Percentiles rank a stretch among this genome's conserved stretches.
Conservation (phyloP, 2,329 filamentous ascomycete genomes). For the Cladorrhinum sp. region DNA sequence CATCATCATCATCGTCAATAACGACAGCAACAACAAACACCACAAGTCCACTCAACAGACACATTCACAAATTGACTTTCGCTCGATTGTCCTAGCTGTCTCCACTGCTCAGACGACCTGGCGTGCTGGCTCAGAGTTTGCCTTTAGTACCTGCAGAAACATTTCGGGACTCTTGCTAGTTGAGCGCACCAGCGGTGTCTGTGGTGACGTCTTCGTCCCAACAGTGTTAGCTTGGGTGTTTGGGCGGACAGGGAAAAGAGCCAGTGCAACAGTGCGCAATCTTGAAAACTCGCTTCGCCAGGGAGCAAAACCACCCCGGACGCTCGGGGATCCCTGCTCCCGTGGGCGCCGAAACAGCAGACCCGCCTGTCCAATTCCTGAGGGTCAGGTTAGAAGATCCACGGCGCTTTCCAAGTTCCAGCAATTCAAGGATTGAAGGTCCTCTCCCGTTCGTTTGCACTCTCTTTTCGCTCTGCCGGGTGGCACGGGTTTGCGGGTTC, state of each 20-base stretch:
- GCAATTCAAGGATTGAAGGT: not conserved
- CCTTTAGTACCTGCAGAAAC: not conserved
- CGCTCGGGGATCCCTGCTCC: constrained; percentile 10
- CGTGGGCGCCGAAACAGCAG: constrained; percentile 8
- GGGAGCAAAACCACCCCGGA: not conserved
- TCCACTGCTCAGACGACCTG: not conserved
- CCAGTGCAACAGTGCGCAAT: not conserved
- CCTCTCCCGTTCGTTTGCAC: not conserved
- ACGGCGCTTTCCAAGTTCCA: not conserved
- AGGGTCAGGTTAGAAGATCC: not conserved
- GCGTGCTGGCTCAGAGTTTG: not conserved
- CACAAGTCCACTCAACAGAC: not conserved
- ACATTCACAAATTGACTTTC: constrained; percentile 1
- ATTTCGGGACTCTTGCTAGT: no score
- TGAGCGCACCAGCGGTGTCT: not conserved
- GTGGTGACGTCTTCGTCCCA: not conserved
- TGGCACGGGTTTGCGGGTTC: not conserved
- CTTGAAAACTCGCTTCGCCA: not conserved
- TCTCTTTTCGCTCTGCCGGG: not conserved
- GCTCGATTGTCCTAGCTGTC: not conserved
- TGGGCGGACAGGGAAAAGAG: not conserved
- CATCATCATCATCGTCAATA: not conserved
- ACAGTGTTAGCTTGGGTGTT: not conserved
- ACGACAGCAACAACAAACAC: not conserved
- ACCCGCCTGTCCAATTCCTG: constrained; percentile 9